Base-by-base conservation (phyloP, 768 basidiomycete species). In the Amanita pallidorosea region DNA sequence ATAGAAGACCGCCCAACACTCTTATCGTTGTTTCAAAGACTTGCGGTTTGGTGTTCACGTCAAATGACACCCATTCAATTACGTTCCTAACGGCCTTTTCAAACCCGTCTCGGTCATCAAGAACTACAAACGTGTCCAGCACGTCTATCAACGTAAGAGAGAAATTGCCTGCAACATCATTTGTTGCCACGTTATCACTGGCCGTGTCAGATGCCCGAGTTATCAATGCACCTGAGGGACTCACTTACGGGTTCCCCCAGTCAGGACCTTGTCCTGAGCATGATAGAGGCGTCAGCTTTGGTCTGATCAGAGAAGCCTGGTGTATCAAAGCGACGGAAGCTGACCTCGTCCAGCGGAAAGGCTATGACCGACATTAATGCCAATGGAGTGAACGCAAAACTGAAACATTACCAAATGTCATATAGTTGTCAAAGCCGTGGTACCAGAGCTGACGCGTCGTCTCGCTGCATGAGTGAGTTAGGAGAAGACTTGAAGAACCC, bases 1-100 rank as follows among this genome's bases (percentile, higher is more conserved):
- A 90, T 12, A 93, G 64, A 34, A 99, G 75, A 4, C 92, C 91
- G 3, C 96, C 96, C 7, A 99, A 70, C 5, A 93, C 90, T 23
- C 94, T 81, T 50, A 98, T 98, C 1, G 90, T 97, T 8, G 88
- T 89, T 70, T 99, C 95, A 60, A 99, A 99, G 4, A 98, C 86
- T 73, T 99, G 95, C n/a, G 96, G 92, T 65, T 83, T 90, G 37
- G 90, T 91, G 65, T 97, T 84, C 52, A 92, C 85, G 61, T 97
- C 88, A 64, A 96, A 97, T 1, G 83, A 83, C 35, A 96, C 88
- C 75, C 79, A 81, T 48, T 80, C 66, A 46, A 95, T 85, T 49
- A 92, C 79, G 55, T 87, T 80, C 53, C 77, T 79, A 47, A 98
- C 84, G 3, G 90, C 93, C n/a, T 70, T 70, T 58, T 89, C 85